phyloP scores from a whole-genome alignment of 495 filamentous ascomycete genomes.

The Staphylotrichum longicolle region DNA sequence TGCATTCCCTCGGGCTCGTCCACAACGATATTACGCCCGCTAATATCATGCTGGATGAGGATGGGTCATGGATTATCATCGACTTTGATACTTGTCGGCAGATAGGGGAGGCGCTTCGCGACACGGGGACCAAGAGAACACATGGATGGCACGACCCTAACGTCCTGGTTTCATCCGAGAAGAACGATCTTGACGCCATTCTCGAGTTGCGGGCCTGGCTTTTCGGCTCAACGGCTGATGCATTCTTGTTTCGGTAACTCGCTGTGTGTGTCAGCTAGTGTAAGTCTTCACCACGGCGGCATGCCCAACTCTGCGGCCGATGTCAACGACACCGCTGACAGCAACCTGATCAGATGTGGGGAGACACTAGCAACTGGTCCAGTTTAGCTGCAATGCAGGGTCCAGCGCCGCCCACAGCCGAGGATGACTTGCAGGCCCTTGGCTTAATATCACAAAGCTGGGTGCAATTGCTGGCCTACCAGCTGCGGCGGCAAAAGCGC shows the following conservation, averaged over 20 bases:
- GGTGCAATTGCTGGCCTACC: no score
- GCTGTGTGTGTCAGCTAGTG: not conserved
- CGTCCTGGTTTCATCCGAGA: slow-evolving; percentile 9
- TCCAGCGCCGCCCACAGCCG: no score
- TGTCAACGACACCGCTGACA: no score
- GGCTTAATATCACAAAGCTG: no score
- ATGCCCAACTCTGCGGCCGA: not conserved
- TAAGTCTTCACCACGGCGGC: not conserved
- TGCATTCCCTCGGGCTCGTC: slow-evolving; percentile 2
- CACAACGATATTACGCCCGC: slow-evolving; percentile 10
- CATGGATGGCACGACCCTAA: slow-evolving; percentile 11
- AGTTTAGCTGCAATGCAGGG: no score
- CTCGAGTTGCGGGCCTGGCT: slow-evolving; percentile 7
- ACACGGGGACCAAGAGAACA: slow-evolving; percentile 6
- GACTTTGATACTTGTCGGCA: slow-evolving; percentile 12
- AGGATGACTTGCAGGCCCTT: no score
- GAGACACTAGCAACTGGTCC: no score
- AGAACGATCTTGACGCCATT: slow-evolving; percentile 13
- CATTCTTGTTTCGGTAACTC: slow-evolving; percentile 10
- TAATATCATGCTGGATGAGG: slow-evolving; percentile 9
- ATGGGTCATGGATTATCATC: slow-evolving; percentile 6
- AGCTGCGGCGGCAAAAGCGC: no score
- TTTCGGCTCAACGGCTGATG: slow-evolving; percentile 6
- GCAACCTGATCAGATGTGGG: no score
- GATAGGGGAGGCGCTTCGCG: slow-evolving; percentile 4